Conservation (phyloP, 228 moss, liverwort and hornwort species). For the Sphagnum fallax region DNA sequence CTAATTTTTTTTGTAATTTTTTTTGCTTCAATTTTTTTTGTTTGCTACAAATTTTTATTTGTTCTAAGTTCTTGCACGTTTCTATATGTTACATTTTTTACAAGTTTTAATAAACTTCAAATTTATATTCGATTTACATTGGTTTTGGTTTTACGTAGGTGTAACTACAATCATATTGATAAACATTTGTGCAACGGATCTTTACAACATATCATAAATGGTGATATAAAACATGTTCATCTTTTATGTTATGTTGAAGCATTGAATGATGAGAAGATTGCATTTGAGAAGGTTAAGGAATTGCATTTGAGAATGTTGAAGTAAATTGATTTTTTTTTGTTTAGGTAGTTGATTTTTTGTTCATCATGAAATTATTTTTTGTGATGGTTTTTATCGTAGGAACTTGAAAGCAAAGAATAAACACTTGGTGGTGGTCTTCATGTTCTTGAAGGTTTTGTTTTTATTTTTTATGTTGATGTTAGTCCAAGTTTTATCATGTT, state of each 20-base stretch:
- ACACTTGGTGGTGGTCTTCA: no score
- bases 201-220: not conserved
- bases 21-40: not conserved
- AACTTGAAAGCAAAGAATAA: no score
- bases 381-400: no score
- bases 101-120: no score
- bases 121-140: not conserved
- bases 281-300: not conserved
- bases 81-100: no score
- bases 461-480: no score
- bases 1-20: not conserved
- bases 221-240: not conserved
- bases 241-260: not conserved
- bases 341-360: not conserved
- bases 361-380: no score
- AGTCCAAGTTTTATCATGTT: no score
- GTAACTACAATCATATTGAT: not conserved
- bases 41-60: not conserved
- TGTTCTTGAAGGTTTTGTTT: no score
- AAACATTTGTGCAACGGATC: not conserved
- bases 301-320: not conserved
- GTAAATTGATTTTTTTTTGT: not conserved
- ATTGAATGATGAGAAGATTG: not conserved
- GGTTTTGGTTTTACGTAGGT: not conserved
- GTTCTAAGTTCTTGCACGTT: not conserved